Percentiles rank a stretch among this genome's conserved stretches.
Evolutionary conservation across 169 alveolate genomes (phyloP).

Genomic region (Condylostoma magnum): DNA sequence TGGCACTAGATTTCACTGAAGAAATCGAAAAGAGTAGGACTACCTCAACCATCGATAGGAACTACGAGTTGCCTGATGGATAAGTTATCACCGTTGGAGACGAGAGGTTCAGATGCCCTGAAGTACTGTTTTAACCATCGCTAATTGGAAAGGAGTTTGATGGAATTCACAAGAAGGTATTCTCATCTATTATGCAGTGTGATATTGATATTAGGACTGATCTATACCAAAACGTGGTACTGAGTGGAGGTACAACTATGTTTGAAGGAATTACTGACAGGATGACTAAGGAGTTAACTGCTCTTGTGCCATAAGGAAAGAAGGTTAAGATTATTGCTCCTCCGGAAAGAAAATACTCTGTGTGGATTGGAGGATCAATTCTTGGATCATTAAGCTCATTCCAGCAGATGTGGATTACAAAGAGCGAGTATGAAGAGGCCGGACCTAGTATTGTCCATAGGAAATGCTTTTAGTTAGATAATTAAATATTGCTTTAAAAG

Average conservation of each 20-base stretch:
- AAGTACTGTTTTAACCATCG: conserved; percentile 95
- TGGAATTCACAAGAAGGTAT: conserved; percentile 95
- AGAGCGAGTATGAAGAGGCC: conserved; percentile 97
- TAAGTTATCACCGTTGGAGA: conserved; percentile 92
- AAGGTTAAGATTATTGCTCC: conserved; percentile 98
- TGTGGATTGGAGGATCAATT: conserved; percentile 99
- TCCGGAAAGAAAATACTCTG: conserved; percentile 97
- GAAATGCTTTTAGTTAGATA: conserved; percentile 89
- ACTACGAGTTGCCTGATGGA: conserved; percentile 99
- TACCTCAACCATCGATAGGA: conserved; percentile 90
- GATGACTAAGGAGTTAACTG: conserved; percentile 95
- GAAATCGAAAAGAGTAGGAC: conserved; percentile 91
- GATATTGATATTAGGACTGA: conserved; percentile 73
- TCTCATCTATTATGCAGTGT: conserved; percentile 95
- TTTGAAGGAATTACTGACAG: conserved; percentile 95
- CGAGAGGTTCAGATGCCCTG: conserved; percentile 98
- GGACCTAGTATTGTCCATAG: conserved; percentile 98
- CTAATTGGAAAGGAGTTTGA: conserved; percentile 93
- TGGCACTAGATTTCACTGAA: conserved; percentile 95
- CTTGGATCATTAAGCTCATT: conserved; percentile 94
- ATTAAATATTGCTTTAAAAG: no score
- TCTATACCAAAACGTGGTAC: conserved; percentile 54
- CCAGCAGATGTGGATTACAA: conserved; percentile 98
- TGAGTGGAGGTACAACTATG: conserved; percentile 71
- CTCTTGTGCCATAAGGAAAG: conserved; percentile 96